Conservation (phyloP, 2,329 filamentous ascomycete genomes). For the Tolypocladium cylindrosporum region DNA sequence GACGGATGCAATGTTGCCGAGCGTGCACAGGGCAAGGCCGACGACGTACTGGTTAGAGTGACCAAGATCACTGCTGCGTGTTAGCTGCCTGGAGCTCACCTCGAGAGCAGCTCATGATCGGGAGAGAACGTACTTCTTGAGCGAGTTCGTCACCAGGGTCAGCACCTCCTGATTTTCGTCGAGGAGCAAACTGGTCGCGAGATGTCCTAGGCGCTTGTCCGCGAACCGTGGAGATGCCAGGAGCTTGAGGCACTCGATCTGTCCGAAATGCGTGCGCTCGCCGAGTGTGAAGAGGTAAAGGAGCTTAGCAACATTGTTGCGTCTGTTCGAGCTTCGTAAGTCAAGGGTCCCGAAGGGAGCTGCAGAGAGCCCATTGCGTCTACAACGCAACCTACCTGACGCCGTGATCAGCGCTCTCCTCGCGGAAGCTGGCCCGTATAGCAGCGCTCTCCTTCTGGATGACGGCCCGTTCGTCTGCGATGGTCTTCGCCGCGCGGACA, state of each 20-base stretch:
- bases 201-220: constrained; percentile 90
- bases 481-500: constrained; percentile 95
- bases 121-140: constrained; percentile 66
- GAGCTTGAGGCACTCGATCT: constrained; percentile 98
- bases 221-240: constrained; percentile 94
- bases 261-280: constrained; percentile 95
- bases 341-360: neutral
- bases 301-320: constrained; percentile 98
- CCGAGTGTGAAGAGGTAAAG: constrained; percentile 96
- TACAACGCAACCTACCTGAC: constrained; percentile 54
- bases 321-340: constrained; percentile 37
- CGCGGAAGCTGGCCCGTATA: constrained; percentile 93
- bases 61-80: constrained; percentile 65
- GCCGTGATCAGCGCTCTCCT: constrained; percentile 88
- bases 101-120: neutral
- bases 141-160: constrained; percentile 91
- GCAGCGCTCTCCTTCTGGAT: constrained; percentile 98
- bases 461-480: constrained; percentile 95
- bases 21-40: constrained; percentile 86
- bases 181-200: constrained; percentile 89
- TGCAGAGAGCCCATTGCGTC: neutral
- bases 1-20: constrained; percentile 94
- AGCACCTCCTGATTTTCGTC: constrained; percentile 98
- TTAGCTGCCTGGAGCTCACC: neutral
- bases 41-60: constrained; percentile 99